Base-by-base conservation (phyloP, 345 rosid genomes). In the Murraya koenigii region DNA sequence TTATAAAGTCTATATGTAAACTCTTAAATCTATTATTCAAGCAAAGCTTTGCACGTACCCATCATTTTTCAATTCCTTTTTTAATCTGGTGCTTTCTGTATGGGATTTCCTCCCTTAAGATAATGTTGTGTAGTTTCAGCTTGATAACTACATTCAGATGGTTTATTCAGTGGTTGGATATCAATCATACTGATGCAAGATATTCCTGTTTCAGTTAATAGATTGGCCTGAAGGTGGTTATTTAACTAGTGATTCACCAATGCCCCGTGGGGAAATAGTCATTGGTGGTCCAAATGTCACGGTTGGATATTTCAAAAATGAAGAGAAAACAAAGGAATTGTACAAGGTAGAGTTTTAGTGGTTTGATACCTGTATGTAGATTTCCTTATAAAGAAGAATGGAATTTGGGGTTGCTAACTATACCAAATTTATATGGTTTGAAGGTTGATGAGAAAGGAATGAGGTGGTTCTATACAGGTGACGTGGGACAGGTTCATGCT, bases 381-480 rank as follows among this genome's bases (percentile, higher is more conserved):
- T 66, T 20, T 25, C 32, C 30, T 30, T 36, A 38, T 15, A 28
- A 33, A 8, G 49, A 20, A 68, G 39, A 66, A 20, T 30, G 41
- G n/a, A 0, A 19, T 15, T 33, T 23, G n/a, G 25, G n/a, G 35
- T 38, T 17, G 9, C 66, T 62, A 4, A 78, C 15, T 3, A 39
- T 71, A 38, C 25, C 49, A n/a, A 33, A 61, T 14, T 63, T 78
- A 32, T 79, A 56, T 36, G 72, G 41, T 78, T 66, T 74, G 76
- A 84, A 97, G 99, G 97, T 90, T 76, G 98, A 97, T 79, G 94
- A 88, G 86, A 93, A 85, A 84, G 97, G 97, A 77, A 91, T 90
- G 96, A 89, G 87, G 84, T 97, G 99, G 98, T 97, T 97, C 92
- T 97, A 93, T 80, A 90, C 98, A 5, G 99, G 98, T 52, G 99